A percentile compares a stretch with the other conserved stretches of the same genome.
Evolutionary conservation across 306 rosid genomes (phyloP).

Genomic region (Vachellia pachyceras): DNA sequence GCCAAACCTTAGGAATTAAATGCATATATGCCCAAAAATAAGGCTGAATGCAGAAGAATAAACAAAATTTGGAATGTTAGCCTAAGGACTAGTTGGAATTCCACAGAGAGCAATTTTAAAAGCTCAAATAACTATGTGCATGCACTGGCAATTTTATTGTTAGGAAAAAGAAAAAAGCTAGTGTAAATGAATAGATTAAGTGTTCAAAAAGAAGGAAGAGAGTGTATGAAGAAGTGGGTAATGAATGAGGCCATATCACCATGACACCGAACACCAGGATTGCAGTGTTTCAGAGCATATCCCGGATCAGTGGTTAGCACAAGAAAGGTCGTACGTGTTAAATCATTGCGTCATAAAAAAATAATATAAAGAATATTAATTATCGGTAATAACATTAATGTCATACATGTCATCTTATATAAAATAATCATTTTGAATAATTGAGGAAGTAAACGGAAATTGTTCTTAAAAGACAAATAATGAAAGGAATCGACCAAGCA

Average conservation of each 20-base stretch:
- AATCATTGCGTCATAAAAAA: background rate
- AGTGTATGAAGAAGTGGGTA: background rate
- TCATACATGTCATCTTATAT: background rate
- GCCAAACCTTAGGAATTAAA: background rate
- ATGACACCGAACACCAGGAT: background rate
- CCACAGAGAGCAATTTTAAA: background rate
- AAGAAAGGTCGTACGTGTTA: background rate
- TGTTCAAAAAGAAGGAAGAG: background rate
- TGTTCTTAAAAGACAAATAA: too few relatives aligned
- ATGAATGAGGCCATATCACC: background rate
- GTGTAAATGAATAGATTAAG: background rate
- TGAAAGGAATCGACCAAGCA: too few relatives aligned
- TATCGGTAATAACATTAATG: background rate
- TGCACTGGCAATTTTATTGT: background rate
- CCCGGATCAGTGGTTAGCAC: background rate
- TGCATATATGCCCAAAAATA: background rate
- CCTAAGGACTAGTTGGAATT: background rate
- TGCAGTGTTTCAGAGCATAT: background rate
- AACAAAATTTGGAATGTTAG: background rate
- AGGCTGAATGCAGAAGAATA: background rate
- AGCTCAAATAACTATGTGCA: background rate
- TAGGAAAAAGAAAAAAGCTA: too few relatives aligned
- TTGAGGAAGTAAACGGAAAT: too few relatives aligned
- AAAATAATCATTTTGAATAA: too few relatives aligned
- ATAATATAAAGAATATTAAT: too few relatives aligned